Evolutionary conservation across 345 rosid genomes (phyloP).

Genomic region (Arabidopsis arenosa): DNA sequence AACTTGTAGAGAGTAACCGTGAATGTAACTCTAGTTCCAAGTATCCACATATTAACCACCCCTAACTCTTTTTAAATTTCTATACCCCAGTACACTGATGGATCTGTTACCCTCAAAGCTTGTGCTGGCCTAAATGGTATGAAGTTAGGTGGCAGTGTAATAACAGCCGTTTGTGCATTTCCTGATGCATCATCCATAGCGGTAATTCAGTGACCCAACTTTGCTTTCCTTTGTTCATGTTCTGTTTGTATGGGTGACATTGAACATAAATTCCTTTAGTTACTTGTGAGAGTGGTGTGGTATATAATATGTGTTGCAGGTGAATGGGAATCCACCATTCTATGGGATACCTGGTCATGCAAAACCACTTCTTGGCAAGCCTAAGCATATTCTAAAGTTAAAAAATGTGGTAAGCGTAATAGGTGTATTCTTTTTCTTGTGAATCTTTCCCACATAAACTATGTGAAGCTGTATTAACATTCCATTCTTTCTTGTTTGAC

Average conservation of each 20-base stretch:
- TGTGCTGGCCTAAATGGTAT: slow-evolving; percentile 90
- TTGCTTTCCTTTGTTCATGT: slow-evolving; percentile 8
- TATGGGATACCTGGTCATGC: slow-evolving; percentile 73
- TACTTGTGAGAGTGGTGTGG: slow-evolving; percentile 42
- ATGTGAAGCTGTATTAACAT: not conserved
- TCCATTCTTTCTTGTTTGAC: slow-evolving; percentile 35
- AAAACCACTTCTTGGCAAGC: slow-evolving; percentile 80
- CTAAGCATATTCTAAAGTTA: slow-evolving; percentile 76
- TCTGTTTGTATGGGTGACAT: slow-evolving; percentile 31
- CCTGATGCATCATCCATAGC: slow-evolving; percentile 47
- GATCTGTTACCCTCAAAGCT: slow-evolving; percentile 71
- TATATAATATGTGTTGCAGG: slow-evolving; percentile 48
- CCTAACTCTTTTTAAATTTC: slow-evolving; percentile 3
- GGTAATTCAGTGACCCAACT: slow-evolving; percentile 52
- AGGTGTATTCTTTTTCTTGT: not conserved
- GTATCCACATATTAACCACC: not conserved
- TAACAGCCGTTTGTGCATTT: slow-evolving; percentile 80
- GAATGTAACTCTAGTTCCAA: slow-evolving; percentile 22
- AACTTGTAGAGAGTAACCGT: slow-evolving; percentile 1
- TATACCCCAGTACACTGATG: slow-evolving; percentile 68
- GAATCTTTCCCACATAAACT: slow-evolving; percentile 8
- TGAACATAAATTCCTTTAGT: slow-evolving; percentile 21
- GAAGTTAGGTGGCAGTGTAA: slow-evolving; percentile 84
- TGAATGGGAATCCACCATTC: slow-evolving; percentile 50
- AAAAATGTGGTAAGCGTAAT: slow-evolving; percentile 74